Percentiles rank a stretch among this genome's conserved stretches.
Conservation (phyloP, 345 rosid genomes). For the Rhizophora mangle region DNA sequence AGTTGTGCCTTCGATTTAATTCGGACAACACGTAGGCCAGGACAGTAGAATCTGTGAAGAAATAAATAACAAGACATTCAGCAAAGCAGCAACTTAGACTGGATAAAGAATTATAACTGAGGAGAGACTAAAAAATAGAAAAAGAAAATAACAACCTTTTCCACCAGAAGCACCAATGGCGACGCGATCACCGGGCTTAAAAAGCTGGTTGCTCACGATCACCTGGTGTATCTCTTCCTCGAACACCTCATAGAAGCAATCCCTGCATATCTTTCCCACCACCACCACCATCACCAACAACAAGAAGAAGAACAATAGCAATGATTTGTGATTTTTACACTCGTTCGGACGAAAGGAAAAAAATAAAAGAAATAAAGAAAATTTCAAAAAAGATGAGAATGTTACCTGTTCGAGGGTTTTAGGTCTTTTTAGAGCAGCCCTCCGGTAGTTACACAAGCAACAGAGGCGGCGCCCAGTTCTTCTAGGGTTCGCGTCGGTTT, state of each 20-base stretch:
- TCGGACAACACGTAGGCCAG: slow-evolving; percentile 82
- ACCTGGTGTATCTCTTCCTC: slow-evolving; percentile 86
- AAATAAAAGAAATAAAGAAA: too few relatives aligned
- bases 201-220: slow-evolving; percentile 56
- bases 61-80: neutral
- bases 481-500: slow-evolving; percentile 29
- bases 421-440: slow-evolving; percentile 78
- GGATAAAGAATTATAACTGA: neutral
- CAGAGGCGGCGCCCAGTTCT: slow-evolving; percentile 52
- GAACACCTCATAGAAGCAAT: slow-evolving; percentile 75
- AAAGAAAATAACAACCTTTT: slow-evolving; percentile 48
- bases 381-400: neutral
- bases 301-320: neutral
- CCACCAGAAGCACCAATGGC: slow-evolving; percentile 96
- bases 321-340: neutral
- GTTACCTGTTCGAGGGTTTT: slow-evolving; percentile 83
- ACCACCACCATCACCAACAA: neutral
- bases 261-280: slow-evolving; percentile 68
- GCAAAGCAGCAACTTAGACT: neutral
- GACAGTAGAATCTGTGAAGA: slow-evolving; percentile 77
- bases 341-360: neutral
- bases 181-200: slow-evolving; percentile 76
- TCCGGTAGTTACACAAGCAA: slow-evolving; percentile 53
- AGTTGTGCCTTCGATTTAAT: slow-evolving; percentile 63
- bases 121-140: neutral